Conservation (phyloP, 148 eudicot species). For the Rhododendron molle region DNA sequence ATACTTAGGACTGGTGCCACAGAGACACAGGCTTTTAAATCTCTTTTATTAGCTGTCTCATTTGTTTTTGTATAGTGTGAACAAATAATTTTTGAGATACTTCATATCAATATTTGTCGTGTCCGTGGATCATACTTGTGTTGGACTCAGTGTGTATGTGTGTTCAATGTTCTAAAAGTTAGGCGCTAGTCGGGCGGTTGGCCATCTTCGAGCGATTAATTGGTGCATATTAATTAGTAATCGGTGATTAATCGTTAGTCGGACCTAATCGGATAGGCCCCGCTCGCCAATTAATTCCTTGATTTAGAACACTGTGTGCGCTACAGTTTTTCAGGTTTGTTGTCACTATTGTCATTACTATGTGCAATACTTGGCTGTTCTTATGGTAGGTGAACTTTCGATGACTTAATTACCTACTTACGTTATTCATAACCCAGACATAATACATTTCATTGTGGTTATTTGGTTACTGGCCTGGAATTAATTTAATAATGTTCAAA, state of each 20-base stretch:
- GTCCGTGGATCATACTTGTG: not conserved
- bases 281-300: too few species aligned
- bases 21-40: not conserved
- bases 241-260: too few species aligned
- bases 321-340: not conserved
- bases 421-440: not conserved
- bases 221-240: too few species aligned
- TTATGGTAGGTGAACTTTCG: not conserved
- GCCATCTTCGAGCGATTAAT: too few species aligned
- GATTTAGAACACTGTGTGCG: too few species aligned
- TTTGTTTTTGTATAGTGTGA: not conserved
- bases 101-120: not conserved
- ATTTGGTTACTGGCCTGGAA: not conserved
- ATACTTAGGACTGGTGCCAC: not conserved
- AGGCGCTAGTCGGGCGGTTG: too few species aligned
- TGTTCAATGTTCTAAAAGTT: not conserved
- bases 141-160: not conserved
- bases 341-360: not conserved
- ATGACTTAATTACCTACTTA: too few species aligned
- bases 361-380: not conserved
- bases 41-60: not conserved
- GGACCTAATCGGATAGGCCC: too few species aligned
- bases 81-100: not conserved
- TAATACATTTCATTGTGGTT: not conserved
- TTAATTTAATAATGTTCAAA: constrained; percentile 1